These are phyloP conservation scores for Endotrypanum monterogeii DNA, from an alignment of 208 protist genomes.

Conservation along the genomic window DNA sequence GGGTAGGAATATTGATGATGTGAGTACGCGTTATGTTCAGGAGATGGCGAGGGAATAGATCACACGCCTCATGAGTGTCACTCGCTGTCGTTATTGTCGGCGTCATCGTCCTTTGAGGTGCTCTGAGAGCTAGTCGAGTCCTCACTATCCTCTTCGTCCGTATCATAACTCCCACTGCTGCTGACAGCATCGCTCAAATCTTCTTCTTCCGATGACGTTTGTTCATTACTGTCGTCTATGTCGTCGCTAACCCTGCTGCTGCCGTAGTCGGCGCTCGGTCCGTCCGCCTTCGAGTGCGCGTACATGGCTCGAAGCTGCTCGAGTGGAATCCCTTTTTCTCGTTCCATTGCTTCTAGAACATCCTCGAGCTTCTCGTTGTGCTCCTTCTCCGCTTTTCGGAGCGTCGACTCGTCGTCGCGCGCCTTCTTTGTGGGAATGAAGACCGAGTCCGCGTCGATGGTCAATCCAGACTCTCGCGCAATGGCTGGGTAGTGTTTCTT, in stretches of 20 bases:
- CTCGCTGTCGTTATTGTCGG: too few species aligned
- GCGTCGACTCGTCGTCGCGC: conserved; percentile 83
- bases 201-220: conserved; percentile 14
- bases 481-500: conserved; percentile 49
- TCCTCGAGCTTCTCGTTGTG: conserved; percentile 64
- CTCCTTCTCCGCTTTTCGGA: conserved; percentile 70
- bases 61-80: background rate
- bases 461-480: conserved; percentile 52
- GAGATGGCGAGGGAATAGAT: background rate
- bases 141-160: conserved; percentile 20
- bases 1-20: background rate
- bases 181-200: conserved; percentile 16
- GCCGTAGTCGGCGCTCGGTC: conserved; percentile 36
- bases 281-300: conserved; percentile 28
- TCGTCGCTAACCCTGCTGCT: conserved; percentile 26
- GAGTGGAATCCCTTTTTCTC: conserved; percentile 80
- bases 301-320: conserved; percentile 83
- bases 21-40: background rate
- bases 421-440: conserved; percentile 77
- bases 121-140: conserved; percentile 19
- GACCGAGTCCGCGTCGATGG: conserved; percentile 66
- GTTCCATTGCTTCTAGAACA: conserved; percentile 74
- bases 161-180: background rate
- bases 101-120: conserved; percentile 22
- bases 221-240: conserved; percentile 19